Evolutionary conservation across 192 early-diverging fungal genomes (phyloP).

Genomic region (Entrophospora sp.): DNA sequence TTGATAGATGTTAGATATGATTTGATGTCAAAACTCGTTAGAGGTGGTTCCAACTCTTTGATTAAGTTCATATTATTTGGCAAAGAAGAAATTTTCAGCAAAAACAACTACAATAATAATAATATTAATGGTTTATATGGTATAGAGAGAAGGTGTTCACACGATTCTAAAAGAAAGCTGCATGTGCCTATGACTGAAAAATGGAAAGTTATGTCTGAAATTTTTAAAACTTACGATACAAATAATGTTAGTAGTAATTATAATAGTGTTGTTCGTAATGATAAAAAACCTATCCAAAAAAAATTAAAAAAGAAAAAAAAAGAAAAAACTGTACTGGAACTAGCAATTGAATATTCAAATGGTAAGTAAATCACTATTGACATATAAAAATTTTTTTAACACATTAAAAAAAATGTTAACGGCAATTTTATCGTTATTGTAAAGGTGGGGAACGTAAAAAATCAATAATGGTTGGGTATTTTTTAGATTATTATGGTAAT

Average conservation of each 20-base stretch:
- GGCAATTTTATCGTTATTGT: not conserved
- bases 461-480: not conserved
- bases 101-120: too few species aligned
- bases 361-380: not conserved
- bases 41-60: not conserved
- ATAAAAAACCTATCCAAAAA: not conserved
- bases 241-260: too few species aligned
- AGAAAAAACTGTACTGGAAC: not conserved
- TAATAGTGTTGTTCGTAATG: too few species aligned
- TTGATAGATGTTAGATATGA: not conserved
- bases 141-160: too few species aligned
- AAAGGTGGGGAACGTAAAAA: not conserved
- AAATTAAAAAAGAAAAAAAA: not conserved
- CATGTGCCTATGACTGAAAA: too few species aligned
- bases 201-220: too few species aligned
- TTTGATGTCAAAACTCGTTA: not conserved
- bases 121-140: too few species aligned
- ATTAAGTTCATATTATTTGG: not conserved
- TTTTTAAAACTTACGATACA: too few species aligned
- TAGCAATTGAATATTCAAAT: not conserved
- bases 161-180: too few species aligned
- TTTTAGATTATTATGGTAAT: not conserved
- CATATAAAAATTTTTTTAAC: too few species aligned
- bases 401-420: too few species aligned
- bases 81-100: too few species aligned